These are phyloP conservation scores for Leucogyrophana mollusca DNA, from an alignment of 768 basidiomycete species.

Conservation along the genomic window DNA sequence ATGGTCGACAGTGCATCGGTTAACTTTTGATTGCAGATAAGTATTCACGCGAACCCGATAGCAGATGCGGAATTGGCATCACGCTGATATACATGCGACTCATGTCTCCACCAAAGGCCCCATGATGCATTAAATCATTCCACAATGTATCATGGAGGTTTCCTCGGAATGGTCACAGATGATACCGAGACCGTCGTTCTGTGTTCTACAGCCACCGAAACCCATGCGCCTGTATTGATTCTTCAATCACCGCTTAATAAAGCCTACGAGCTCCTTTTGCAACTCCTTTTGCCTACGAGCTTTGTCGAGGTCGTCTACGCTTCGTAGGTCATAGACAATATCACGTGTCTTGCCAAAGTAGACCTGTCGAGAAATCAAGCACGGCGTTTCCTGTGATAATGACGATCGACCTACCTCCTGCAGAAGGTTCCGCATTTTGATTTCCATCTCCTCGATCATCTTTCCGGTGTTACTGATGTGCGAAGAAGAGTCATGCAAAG, in stretches of 20 bases:
- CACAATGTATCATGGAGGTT: background rate
- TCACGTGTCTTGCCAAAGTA: constrained; percentile 98
- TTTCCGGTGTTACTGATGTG: constrained; percentile 94
- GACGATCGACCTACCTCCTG: constrained; percentile 59
- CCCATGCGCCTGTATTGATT: constrained; percentile 8
- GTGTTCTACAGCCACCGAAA: constrained; percentile 6
- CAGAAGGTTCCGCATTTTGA: constrained; percentile 95
- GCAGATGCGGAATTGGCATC: constrained; percentile 60
- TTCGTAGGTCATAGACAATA: constrained; percentile 89
- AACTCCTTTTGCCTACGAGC: constrained; percentile 79
- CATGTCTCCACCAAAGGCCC: background rate
- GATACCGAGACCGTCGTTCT: background rate
- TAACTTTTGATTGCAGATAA: constrained; percentile 46
- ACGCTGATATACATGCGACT: constrained; percentile 15
- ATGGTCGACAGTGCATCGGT: background rate
- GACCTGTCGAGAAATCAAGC: constrained; percentile 46
- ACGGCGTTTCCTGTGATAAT: constrained; percentile 6
- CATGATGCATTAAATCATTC: no score
- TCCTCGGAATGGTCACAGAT: background rate
- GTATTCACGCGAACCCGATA: constrained; percentile 94
- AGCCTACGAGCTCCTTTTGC: constrained; percentile 87
- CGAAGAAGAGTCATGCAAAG: constrained; percentile 73
- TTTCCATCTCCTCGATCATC: constrained; percentile 99
- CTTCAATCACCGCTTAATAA: constrained; percentile 64
- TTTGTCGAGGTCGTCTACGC: constrained; percentile 81